Conservation (phyloP, 129 eudicot species). For the Escallonia herrerae region DNA sequence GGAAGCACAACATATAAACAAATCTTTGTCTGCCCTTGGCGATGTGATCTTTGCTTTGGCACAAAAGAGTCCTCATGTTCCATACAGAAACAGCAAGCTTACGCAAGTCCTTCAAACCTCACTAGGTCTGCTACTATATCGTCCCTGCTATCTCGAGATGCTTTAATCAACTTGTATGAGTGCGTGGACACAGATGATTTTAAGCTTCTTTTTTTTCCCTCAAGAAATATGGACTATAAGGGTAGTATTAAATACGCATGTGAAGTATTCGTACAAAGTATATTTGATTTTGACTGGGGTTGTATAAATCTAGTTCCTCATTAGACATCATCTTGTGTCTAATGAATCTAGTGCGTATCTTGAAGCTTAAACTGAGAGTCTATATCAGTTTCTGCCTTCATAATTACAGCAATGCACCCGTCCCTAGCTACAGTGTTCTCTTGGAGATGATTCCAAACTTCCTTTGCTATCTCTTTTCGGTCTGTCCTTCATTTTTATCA, state of each 20-base stretch:
- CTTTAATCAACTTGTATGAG: neutral
- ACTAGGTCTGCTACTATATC: constrained; percentile 41
- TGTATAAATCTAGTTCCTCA: no score
- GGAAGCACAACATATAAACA: constrained; percentile 97
- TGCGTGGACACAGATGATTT: neutral
- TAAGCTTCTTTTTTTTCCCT: neutral
- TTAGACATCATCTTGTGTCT: no score
- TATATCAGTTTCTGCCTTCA: no score
- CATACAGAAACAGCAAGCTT: constrained; percentile 97
- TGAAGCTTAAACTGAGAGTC: no score
- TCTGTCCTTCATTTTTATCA: neutral
- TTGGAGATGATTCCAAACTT: neutral
- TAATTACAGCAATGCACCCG: no score
- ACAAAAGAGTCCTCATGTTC: constrained; percentile 74
- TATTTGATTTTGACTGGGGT: no score
- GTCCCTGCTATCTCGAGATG: neutral
- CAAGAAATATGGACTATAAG: no score
- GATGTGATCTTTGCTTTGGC: constrained; percentile 84
- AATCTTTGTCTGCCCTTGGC: constrained; percentile 94
- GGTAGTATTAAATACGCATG: no score
- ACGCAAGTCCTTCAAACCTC: constrained; percentile 97
- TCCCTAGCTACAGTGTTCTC: no score
- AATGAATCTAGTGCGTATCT: no score
- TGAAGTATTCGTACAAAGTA: no score
- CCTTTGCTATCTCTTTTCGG: neutral